phyloP scores from a whole-genome alignment of 192 early-diverging fungal species.

The Allomyces arbusculus region DNA sequence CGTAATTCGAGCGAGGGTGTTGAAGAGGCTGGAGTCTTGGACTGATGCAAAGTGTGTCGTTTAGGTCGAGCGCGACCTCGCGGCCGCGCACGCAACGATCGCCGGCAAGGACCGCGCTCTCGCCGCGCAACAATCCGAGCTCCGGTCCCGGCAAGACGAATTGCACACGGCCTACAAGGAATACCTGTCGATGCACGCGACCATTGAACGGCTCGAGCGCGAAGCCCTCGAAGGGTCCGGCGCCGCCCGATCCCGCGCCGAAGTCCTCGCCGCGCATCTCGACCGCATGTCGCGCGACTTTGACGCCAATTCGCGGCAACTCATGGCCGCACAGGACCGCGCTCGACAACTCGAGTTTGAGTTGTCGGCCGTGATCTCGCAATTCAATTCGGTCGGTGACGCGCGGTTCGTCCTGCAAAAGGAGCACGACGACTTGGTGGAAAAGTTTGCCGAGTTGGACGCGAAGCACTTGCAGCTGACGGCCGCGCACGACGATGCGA shows the following conservation, averaged over 20 bases:
- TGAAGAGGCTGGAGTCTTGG: no score
- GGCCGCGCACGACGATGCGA: neutral
- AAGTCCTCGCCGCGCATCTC: conserved; percentile 25
- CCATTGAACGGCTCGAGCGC: conserved; percentile 17
- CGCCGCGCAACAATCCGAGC: no score
- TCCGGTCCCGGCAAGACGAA: conserved; percentile 14
- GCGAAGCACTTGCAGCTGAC: conserved; percentile 1
- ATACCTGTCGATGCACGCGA: conserved; percentile 26
- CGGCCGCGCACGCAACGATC: no score
- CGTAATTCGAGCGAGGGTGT: no score
- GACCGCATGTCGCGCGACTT: conserved; percentile 30
- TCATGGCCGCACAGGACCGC: conserved; percentile 11
- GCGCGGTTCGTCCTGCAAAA: conserved; percentile 15
- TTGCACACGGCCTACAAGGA: conserved; percentile 29
- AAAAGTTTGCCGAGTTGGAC: conserved; percentile 14
- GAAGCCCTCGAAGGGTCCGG: conserved; percentile 30
- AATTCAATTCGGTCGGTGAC: conserved; percentile 27
- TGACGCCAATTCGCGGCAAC: conserved; percentile 21
- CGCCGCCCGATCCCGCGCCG: conserved; percentile 19
- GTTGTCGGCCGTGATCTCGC: conserved; percentile 22
- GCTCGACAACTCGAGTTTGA: conserved; percentile 31
- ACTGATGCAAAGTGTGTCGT: no score
- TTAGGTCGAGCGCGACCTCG: no score
- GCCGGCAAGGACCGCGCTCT: no score
- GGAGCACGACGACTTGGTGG: conserved; percentile 10